Evolutionary conservation across 129 eudicot genomes (phyloP).

Genomic region (Flaveria brownii): DNA sequence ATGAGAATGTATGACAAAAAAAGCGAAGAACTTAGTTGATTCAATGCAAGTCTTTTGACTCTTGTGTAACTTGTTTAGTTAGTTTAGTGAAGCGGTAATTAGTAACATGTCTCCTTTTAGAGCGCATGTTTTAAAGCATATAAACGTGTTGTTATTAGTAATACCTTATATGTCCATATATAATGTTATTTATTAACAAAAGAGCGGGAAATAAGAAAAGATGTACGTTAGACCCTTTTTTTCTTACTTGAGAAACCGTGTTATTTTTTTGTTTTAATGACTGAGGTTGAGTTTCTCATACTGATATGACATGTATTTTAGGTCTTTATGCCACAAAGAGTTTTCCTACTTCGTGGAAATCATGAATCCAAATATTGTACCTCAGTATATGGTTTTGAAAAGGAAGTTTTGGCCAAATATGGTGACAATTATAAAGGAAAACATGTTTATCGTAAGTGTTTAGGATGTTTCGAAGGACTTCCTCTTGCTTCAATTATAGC

Average conservation of each 20-base stretch:
- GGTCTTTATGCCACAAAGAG: slow-evolving; percentile 90
- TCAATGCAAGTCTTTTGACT: slow-evolving; percentile 28
- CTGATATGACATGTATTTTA: slow-evolving; percentile 34
- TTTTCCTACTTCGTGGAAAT: slow-evolving; percentile 90
- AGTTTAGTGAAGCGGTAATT: neutral
- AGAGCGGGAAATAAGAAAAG: neutral
- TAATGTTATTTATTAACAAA: neutral
- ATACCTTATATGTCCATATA: neutral
- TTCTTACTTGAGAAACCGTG: neutral
- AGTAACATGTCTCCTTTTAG: slow-evolving; percentile 7
- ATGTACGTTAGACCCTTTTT: neutral
- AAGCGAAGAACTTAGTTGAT: neutral
- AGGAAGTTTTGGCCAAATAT: slow-evolving; percentile 76
- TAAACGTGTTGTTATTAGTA: slow-evolving; percentile 9
- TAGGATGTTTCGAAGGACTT: slow-evolving; percentile 98
- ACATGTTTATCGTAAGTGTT: slow-evolving; percentile 87
- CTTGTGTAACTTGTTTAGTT: slow-evolving; percentile 24
- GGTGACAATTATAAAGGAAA: slow-evolving; percentile 71
- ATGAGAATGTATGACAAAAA: slow-evolving; percentile 9
- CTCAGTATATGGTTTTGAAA: slow-evolving; percentile 91
- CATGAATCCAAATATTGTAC: slow-evolving; percentile 97
- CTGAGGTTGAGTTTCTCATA: slow-evolving; percentile 1
- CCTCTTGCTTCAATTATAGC: slow-evolving; percentile 93
- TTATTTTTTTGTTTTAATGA: neutral
- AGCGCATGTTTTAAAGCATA: neutral